Evolutionary conservation across 768 basidiomycete genomes (phyloP), one percentile per base, ranked within the genome.

Genomic region (Hortiboletus flavorubellus): DNA sequence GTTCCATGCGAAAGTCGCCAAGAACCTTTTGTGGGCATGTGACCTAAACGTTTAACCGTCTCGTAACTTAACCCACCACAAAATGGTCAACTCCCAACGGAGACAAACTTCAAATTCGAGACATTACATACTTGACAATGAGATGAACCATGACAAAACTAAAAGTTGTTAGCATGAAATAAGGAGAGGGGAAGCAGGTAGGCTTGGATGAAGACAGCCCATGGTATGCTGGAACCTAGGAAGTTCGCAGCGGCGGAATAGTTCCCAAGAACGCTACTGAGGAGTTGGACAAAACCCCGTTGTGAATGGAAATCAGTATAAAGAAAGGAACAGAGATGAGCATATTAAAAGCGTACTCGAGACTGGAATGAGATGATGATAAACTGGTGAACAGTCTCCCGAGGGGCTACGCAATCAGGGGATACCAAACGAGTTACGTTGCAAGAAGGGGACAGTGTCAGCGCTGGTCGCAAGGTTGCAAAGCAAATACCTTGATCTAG

Each of bases 1-100:
- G 64, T 96, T 96, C 96, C 97, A 98, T 1, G 96, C 97, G 70
- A 98, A 98, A 1, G 92, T 95, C 31, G 11, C 91, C 89, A 48
- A 89, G 84, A 51, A 85, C 60, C 66, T 93, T n/a, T n/a, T n/a
- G n/a, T n/a, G n/a, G n/a, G n/a, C n/a, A n/a, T n/a, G n/a, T n/a
- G n/a, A n/a, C n/a, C n/a, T n/a, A n/a, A n/a, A n/a, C n/a, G n/a
- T n/a, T n/a, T n/a, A n/a, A n/a, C n/a, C n/a, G n/a, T n/a, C n/a
- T n/a, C n/a, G n/a, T n/a, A n/a, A n/a, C n/a, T n/a, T n/a, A n/a
- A n/a, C n/a, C n/a, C 90, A 63, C 90, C 92, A 50, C 11, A 18
- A 9, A 5, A 34, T 4, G 1, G 37, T 59, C 46, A 56, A 46
- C n/a, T 9, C 23, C 50, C 46, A 40, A 26, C 30, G n/a, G n/a